These are phyloP conservation scores for Plantago elongata DNA, from an alignment of 257 asterid species.

Conservation along the genomic window DNA sequence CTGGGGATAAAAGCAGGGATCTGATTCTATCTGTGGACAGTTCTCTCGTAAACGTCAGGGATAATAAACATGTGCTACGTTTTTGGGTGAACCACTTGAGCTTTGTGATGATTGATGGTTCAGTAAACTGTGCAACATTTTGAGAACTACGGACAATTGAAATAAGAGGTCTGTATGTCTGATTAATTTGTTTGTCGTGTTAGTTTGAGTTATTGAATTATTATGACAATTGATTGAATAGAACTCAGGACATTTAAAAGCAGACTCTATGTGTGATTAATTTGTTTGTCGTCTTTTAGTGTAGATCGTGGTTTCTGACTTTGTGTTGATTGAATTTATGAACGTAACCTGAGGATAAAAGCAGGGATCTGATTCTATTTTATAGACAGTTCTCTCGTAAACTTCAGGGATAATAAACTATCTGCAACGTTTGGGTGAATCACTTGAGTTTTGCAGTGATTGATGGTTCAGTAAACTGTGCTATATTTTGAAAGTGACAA, in stretches of 20 bases:
- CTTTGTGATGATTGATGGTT: slow-evolving; percentile 38
- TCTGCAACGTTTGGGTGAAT: slow-evolving; percentile 62
- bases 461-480: slow-evolving; percentile 53
- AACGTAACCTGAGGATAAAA: slow-evolving; percentile 45
- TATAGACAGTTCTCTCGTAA: slow-evolving; percentile 48
- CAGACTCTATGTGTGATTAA: too few species aligned
- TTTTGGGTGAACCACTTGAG: slow-evolving; percentile 65
- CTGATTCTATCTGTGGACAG: slow-evolving; percentile 47
- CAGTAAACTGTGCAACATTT: slow-evolving; percentile 37
- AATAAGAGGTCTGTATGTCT: too few species aligned
- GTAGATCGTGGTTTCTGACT: too few species aligned
- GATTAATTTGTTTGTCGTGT: too few species aligned
- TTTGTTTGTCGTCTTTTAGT: too few species aligned
- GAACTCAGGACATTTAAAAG: too few species aligned
- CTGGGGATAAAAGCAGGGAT: slow-evolving; percentile 59
- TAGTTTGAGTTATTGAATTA: too few species aligned
- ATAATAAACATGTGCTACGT: slow-evolving; percentile 38
- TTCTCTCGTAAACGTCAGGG: slow-evolving; percentile 64
- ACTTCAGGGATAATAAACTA: slow-evolving; percentile 40
- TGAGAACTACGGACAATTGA: too few species aligned
- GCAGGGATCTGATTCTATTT: slow-evolving; percentile 49
- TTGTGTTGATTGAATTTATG: not conserved
- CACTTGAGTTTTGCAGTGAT: slow-evolving; percentile 29
- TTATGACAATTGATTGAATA: too few species aligned
- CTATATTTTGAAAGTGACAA: slow-evolving; percentile 12